Evolutionary conservation across 2,329 filamentous ascomycete genomes (phyloP), one percentile per base, ranked within the genome.

Genomic region (Nothopassalora personata): DNA sequence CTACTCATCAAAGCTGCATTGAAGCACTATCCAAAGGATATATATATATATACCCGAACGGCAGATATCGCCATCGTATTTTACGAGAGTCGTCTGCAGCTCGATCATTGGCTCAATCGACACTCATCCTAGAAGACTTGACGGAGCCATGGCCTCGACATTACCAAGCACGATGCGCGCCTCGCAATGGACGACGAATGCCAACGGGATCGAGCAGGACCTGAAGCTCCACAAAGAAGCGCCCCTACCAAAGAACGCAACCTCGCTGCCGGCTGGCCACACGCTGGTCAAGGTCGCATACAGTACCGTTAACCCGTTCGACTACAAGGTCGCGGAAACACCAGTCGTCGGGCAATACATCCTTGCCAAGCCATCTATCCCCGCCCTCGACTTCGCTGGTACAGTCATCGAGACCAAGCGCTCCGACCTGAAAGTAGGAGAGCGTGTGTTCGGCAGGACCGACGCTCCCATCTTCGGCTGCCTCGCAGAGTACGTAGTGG

Each of bases 371-470:
- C 80, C 81, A 23, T 75, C 75, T 18, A 78, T 73, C 1, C 78
- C 78, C 0, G 77, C 78, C 18, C 75, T 79, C 65, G 83, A 86
- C 66, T 80, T 81, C 63, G 74, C 75, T 63, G 83, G 83, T 27
- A 74, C 68, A 18, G 77, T 85, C 3, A 74, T 77, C 30, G 68
- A 66, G n/a, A 68, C 67, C 0, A 71, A 70, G 0, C 54, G 66
- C 11, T 39, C 63, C 10, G 56, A 66, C 31, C 67, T 75, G 53
- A 66, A 69, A 18, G 64, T 71, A 8, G 77, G 74, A 36, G 70
- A 77, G 43, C 66, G 67, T 19, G 76, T 79, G 1, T 78, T 75
- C 59, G 77, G 77, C 28, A 61, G 69, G 5, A 68, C 70, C 3
- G 64, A 68, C 10, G 67, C 67, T 10, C 66, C 70, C 2, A 31